These are phyloP conservation scores for Setaria viridis DNA, from an alignment of 202 grass and related monocot genomes.

Conservation along the genomic window DNA sequence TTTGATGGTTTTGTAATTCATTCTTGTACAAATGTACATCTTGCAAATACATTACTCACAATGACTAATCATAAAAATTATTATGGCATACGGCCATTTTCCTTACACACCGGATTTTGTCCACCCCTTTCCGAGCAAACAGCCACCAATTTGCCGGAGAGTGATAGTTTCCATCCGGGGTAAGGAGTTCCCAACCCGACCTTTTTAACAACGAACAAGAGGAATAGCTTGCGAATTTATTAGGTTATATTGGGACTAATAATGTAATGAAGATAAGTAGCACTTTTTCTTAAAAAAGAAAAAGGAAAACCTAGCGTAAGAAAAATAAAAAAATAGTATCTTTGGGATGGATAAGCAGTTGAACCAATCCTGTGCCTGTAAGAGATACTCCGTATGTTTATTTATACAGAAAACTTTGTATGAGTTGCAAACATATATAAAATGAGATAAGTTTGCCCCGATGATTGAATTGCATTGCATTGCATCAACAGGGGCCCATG, in stretches of 20 bases:
- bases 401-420: neutral
- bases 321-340: neutral
- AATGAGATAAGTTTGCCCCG: neutral
- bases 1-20: too few relatives aligned
- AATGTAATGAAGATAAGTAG: neutral
- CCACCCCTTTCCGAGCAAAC: too few relatives aligned
- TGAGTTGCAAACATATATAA: neutral
- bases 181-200: too few relatives aligned
- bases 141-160: too few relatives aligned
- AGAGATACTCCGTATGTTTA: neutral
- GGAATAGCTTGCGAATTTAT: neutral
- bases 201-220: too few relatives aligned
- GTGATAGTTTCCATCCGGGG: too few relatives aligned
- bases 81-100: too few relatives aligned
- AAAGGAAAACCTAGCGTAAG: neutral
- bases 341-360: neutral
- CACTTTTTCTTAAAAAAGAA: neutral
- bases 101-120: too few relatives aligned
- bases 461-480: neutral
- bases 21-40: too few relatives aligned
- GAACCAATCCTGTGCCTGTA: neutral
- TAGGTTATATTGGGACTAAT: neutral
- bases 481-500: neutral
- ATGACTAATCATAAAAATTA: too few relatives aligned
- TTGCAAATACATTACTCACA: too few relatives aligned